A percentile compares a stretch with the other conserved stretches of the same genome.
phyloP scores from a whole-genome alignment of 163 green algal genomes.

The Volvox carteri region DNA sequence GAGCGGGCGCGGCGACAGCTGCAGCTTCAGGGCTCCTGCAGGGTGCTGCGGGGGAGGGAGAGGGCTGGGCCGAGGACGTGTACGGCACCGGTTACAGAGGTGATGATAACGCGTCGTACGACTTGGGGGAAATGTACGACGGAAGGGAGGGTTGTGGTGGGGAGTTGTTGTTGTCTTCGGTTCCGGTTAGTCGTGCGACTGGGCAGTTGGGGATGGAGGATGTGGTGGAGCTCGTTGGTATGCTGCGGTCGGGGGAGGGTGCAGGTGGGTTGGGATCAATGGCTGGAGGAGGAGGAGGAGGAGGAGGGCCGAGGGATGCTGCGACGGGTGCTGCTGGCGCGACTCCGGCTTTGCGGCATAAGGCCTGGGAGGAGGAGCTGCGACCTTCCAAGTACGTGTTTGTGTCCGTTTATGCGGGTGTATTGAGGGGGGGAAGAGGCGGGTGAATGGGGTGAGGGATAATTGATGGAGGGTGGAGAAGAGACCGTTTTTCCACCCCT shows the following conservation, averaged over 20 bases:
- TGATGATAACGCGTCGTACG: too few relatives aligned
- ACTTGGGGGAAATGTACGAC: too few relatives aligned
- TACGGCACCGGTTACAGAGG: background rate
- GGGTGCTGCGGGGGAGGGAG: background rate
- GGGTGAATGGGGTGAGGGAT: background rate
- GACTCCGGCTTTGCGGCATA: background rate
- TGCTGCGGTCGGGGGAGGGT: constrained; percentile 70
- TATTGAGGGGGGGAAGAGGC: too few relatives aligned
- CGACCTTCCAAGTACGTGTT: constrained; percentile 71
- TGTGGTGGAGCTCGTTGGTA: constrained; percentile 85
- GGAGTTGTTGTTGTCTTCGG: constrained; percentile 77
- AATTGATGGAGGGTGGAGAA: too few relatives aligned
- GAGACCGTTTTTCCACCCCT: too few relatives aligned
- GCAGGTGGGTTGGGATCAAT: background rate
- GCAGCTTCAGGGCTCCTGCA: background rate
- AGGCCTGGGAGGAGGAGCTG: constrained; percentile 58
- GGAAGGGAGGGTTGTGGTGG: too few relatives aligned
- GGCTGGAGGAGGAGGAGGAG: constrained; percentile 13
- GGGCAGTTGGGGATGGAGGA: constrained; percentile 80
- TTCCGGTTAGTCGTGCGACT: constrained; percentile 83
- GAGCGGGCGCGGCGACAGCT: background rate
- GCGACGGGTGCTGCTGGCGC: too few relatives aligned
- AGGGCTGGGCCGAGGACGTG: background rate
- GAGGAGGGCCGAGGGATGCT: constrained; percentile 6
- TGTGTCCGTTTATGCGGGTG: too few relatives aligned